phyloP scores from a whole-genome alignment of 2,329 filamentous ascomycete genomes.

The Fragosphaeria purpurea region DNA sequence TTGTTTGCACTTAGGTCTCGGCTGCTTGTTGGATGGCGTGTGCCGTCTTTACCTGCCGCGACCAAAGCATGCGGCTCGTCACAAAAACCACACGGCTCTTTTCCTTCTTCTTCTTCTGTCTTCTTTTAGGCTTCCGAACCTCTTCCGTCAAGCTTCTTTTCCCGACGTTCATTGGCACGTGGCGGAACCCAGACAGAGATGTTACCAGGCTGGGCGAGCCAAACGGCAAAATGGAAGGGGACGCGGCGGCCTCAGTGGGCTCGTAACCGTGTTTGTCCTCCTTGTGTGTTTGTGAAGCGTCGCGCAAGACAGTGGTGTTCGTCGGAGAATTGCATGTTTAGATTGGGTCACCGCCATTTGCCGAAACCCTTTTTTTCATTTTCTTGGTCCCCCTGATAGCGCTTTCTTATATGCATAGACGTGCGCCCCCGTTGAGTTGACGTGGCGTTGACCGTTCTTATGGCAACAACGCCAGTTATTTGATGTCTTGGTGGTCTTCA shows the following conservation, averaged over 20 bases:
- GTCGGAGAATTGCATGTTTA: not conserved
- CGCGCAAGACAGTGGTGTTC: no score
- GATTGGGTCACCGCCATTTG: slow-evolving; percentile 2
- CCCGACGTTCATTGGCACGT: slow-evolving; percentile 2
- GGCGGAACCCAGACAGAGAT: not conserved
- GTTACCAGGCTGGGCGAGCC: slow-evolving; percentile 1
- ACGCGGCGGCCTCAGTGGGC: no score
- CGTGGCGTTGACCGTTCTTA: no score
- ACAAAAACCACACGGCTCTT: not conserved
- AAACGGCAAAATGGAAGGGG: not conserved
- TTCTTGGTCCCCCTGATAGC: no score
- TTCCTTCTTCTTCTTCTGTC: not conserved
- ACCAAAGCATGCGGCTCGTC: slow-evolving; percentile 4
- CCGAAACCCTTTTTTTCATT: not conserved
- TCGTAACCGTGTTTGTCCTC: no score
- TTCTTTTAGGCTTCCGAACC: not conserved
- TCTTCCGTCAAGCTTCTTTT: slow-evolving; percentile 2
- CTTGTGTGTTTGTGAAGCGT: no score
- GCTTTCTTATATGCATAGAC: no score
- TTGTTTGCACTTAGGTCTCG: no score
- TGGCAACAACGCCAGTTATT: no score
- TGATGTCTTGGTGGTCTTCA: no score
- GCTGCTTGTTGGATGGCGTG: no score
- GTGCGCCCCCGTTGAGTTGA: no score
- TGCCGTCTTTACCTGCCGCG: not conserved